phyloP scores from a whole-genome alignment of 306 rosid genomes.

The Sicyos baderoa region DNA sequence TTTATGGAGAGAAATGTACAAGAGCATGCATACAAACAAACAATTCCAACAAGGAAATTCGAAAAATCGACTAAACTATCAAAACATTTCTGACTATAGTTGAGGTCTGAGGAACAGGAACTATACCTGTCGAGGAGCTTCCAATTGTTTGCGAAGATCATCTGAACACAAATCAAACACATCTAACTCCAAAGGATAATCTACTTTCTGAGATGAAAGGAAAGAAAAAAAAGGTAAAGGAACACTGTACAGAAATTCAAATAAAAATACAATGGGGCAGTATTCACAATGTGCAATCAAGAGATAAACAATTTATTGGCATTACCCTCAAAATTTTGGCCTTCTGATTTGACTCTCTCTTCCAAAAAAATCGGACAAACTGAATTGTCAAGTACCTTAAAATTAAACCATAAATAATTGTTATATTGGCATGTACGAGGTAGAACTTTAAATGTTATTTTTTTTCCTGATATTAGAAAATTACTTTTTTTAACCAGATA shows the following conservation, averaged over 20 bases:
- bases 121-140: conserved; percentile 74
- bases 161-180: conserved; percentile 91
- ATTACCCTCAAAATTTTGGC: conserved; percentile 94
- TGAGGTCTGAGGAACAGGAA: not conserved
- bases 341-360: conserved; percentile 96
- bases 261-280: not conserved
- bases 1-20: too few relatives aligned
- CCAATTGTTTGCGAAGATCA: conserved; percentile 69
- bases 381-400: conserved; percentile 87
- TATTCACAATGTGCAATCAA: not conserved
- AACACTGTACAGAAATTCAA: not conserved
- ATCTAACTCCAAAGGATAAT: conserved; percentile 91
- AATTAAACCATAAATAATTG: conserved; percentile 2
- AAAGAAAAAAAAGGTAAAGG: conserved; percentile 12
- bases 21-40: too few relatives aligned
- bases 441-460: conserved; percentile 2
- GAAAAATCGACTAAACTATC: not conserved
- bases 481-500: too few relatives aligned
- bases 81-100: not conserved
- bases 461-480: too few relatives aligned
- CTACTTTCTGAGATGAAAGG: conserved; percentile 74
- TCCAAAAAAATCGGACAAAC: conserved; percentile 98
- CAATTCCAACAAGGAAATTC: too few relatives aligned
- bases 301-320: conserved; percentile 3
- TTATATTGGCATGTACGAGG: conserved; percentile 14